A percentile compares a stretch with the other conserved stretches of the same genome.
Conservation (phyloP, 768 basidiomycete species). For the Royoungia palumana region DNA sequence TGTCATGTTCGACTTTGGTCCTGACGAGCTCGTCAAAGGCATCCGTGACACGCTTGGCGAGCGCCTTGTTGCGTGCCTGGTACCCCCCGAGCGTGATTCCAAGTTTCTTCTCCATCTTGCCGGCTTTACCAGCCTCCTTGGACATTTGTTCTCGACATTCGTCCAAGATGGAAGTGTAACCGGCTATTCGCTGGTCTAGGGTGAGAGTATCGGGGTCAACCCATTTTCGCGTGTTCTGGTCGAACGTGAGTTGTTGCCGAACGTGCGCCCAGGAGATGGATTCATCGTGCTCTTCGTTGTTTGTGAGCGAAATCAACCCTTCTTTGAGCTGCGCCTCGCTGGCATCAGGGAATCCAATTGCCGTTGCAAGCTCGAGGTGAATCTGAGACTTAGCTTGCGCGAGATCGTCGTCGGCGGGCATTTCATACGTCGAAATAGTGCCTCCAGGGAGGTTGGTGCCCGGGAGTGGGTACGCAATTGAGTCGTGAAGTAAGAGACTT, state of each 20-base stretch:
- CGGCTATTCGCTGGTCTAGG: conserved; percentile 55
- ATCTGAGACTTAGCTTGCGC: conserved; percentile 66
- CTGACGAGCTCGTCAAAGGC: conserved; percentile 70
- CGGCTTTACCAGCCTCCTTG: conserved; percentile 74
- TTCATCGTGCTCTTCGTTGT: conserved; percentile 60
- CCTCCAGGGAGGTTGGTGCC: conserved; percentile 79
- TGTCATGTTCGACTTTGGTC: conserved; percentile 68
- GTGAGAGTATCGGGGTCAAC: conserved; percentile 62
- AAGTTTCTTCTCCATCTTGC: conserved; percentile 90
- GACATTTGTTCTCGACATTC: conserved; percentile 68
- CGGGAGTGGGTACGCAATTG: conserved; percentile 82
- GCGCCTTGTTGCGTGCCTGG: conserved; percentile 64
- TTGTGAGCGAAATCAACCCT: conserved; percentile 62
- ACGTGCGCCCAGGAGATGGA: conserved; percentile 67
- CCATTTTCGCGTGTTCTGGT: conserved; percentile 57
- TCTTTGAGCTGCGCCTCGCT: conserved; percentile 74
- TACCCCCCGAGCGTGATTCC: conserved; percentile 89
- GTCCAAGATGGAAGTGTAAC: conserved; percentile 59
- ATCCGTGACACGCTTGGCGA: conserved; percentile 59
- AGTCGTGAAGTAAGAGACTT: conserved; percentile 79
- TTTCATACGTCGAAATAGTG: conserved; percentile 61
- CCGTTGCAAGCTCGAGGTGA: conserved; percentile 73
- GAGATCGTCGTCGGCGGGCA: conserved; percentile 76
- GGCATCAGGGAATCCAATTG: conserved; percentile 84
- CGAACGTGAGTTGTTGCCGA: conserved; percentile 61